Percentiles rank a stretch among this genome's conserved stretches.
phyloP scores from a whole-genome alignment of 768 basidiomycete species.

The Serendipita indica region DNA sequence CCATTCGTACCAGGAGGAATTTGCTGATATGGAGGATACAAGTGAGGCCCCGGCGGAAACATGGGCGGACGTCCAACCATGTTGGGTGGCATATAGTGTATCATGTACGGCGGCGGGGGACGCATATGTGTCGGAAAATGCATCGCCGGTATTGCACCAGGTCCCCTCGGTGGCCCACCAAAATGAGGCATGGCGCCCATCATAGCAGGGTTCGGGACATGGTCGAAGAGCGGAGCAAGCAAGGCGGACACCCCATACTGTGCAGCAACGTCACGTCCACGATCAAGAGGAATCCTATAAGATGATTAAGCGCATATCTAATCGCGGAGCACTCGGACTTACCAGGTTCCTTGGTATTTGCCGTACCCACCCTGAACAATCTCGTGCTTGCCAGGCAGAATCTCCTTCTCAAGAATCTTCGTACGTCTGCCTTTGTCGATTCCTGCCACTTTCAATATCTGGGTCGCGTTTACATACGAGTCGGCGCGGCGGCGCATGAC shows the following conservation, averaged over 20 bases:
- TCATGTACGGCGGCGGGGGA: slow-evolving; percentile 7
- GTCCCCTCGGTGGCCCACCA: not conserved
- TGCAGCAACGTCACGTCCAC: slow-evolving; percentile 80
- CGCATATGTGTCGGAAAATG: slow-evolving; percentile 9
- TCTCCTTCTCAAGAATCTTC: slow-evolving; percentile 95
- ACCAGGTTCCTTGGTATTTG: slow-evolving; percentile 99
- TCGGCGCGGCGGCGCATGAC: slow-evolving; percentile 94
- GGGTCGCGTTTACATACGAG: slow-evolving; percentile 95
- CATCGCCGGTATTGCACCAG: slow-evolving; percentile 1
- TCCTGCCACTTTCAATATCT: slow-evolving; percentile 97
- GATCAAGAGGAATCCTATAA: slow-evolving; percentile 84
- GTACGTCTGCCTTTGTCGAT: slow-evolving; percentile 93
- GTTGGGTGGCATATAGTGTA: slow-evolving; percentile 4
- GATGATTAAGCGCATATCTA: not conserved
- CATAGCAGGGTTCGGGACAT: slow-evolving; percentile 61
- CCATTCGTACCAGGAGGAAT: not conserved
- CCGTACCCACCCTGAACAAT: slow-evolving; percentile 99
- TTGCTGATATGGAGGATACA: slow-evolving; percentile 5
- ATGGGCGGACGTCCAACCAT: slow-evolving; percentile 9
- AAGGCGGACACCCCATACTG: slow-evolving; percentile 86
- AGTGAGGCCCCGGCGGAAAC: slow-evolving; percentile 1
- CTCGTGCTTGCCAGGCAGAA: slow-evolving; percentile 87
- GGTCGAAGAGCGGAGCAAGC: slow-evolving; percentile 84
- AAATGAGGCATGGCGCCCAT: slow-evolving; percentile 47
- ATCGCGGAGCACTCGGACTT: slow-evolving; percentile 12